Conservation (phyloP, 202 grass and related monocot species). For the Cymbopogon flexuosus region DNA sequence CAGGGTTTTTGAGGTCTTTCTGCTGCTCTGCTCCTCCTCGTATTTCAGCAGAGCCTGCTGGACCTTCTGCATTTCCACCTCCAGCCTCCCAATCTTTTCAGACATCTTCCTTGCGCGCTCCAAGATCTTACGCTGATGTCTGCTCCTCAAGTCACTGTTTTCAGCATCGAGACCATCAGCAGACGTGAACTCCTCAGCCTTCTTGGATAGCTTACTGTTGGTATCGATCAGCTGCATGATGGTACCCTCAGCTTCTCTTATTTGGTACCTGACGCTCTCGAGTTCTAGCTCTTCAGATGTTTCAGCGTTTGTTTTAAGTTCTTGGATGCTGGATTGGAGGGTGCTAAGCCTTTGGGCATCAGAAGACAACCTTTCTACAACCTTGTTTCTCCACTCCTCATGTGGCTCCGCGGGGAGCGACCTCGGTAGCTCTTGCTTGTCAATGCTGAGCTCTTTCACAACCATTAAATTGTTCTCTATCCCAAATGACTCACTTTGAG, state of each 20-base stretch:
- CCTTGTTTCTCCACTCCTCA: slow-evolving; percentile 72
- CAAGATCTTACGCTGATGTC: slow-evolving; percentile 68
- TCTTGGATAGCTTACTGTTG: slow-evolving; percentile 76
- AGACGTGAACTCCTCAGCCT: slow-evolving; percentile 55
- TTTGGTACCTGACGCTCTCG: slow-evolving; percentile 47
- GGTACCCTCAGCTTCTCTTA: slow-evolving; percentile 67
- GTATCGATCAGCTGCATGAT: slow-evolving; percentile 73
- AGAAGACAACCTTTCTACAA: slow-evolving; percentile 62
- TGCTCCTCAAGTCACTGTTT: slow-evolving; percentile 48
- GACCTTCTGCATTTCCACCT: slow-evolving; percentile 73
- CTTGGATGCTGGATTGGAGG: slow-evolving; percentile 69
- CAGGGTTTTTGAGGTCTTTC: slow-evolving; percentile 27
- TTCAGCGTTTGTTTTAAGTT: slow-evolving; percentile 56
- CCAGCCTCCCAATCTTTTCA: slow-evolving; percentile 80
- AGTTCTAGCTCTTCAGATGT: slow-evolving; percentile 53
- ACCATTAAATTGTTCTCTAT: slow-evolving; percentile 36
- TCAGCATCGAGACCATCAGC: slow-evolving; percentile 20
- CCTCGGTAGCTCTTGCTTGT: slow-evolving; percentile 59
- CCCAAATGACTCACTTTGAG: slow-evolving; percentile 38
- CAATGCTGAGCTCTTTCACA: slow-evolving; percentile 68
- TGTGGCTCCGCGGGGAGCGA: slow-evolving; percentile 27
- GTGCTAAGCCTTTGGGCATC: slow-evolving; percentile 62
- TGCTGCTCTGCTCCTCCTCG: slow-evolving; percentile 54
- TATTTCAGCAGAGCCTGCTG: slow-evolving; percentile 66
- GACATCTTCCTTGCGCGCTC: slow-evolving; percentile 73